A percentile compares a stretch with the other conserved stretches of the same genome.
Evolutionary conservation across 305 asterid species (phyloP).

Genomic region (Ajuga reptans): DNA sequence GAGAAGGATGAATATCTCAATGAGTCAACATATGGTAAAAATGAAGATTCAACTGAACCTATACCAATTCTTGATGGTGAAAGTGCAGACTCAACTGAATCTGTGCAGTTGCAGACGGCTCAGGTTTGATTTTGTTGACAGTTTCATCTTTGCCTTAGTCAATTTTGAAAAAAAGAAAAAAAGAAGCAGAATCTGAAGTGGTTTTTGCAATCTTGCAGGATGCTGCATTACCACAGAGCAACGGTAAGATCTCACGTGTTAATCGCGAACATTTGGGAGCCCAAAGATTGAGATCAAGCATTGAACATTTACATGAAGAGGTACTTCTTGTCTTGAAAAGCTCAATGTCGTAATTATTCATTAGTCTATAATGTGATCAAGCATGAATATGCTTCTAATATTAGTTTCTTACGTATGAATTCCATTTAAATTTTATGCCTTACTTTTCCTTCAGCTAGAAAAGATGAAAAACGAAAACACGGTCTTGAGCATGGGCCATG

Average conservation of each 20-base stretch:
- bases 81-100: slow-evolving; percentile 24
- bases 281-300: slow-evolving; percentile 62
- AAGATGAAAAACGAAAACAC: slow-evolving; percentile 85
- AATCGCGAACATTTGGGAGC: slow-evolving; percentile 34
- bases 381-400: neutral
- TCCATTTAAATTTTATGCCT: neutral
- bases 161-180: neutral
- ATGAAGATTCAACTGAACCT: slow-evolving; percentile 7
- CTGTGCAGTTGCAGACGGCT: slow-evolving; percentile 26
- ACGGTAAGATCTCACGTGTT: slow-evolving; percentile 30
- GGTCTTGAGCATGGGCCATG: slow-evolving; percentile 30
- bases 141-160: neutral
- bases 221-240: slow-evolving; percentile 30
- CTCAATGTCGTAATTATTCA: neutral
- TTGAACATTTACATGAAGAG: slow-evolving; percentile 82
- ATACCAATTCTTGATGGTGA: slow-evolving; percentile 18
- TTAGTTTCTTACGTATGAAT: neutral
- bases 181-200: neutral
- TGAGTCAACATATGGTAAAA: slow-evolving; percentile 22
- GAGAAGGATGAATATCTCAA: slow-evolving; percentile 30
- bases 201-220: slow-evolving; percentile 27
- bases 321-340: slow-evolving; percentile 33
- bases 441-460: slow-evolving; percentile 58
- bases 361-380: neutral
- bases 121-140: slow-evolving; percentile 35